Evolutionary conservation across 176 grass and related monocot genomes (phyloP), one percentile per base, ranked within the genome.

Genomic region (Hyparrhenia diplandra): DNA sequence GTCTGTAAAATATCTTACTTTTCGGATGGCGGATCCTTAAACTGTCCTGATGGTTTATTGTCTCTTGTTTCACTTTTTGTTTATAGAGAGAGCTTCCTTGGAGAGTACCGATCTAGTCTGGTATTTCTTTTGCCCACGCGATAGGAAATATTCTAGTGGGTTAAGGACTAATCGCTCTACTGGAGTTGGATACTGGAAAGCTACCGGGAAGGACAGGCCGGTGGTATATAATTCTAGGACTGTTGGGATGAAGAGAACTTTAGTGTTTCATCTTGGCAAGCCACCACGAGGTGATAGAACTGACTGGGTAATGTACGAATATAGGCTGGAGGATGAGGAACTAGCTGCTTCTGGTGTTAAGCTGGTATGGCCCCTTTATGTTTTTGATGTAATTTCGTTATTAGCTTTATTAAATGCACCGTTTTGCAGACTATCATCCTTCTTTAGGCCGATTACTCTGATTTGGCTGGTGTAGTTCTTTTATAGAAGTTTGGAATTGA

Each of bases 271-370:
- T 71, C 17, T 68, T 83, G 95, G 92, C 64, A 98, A 94, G 88
- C 75, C 88, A 69, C 92, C 88, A 63, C 77, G 73, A 71, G 95
- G 92, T 58, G 71, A 78, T 51, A 92, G 95, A 66, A 98, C 95
- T 74, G 81, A 98, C 61, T 94, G 95, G 95, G 87, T 94, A 54
- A 98, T 94, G 95, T 89, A 98, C 76, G 95, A 98, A 80, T 98
- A 92, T 78, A 90, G 92, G 60, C 80, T 98, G 54, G 86, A 89
- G 55, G 86, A 92, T 17, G 39, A 79, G 25, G 78, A 89, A 83
- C 23, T 94, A 73, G 74, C 76, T 75, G 73, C 81, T 58, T 80
- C 85, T 78, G 90, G 84, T 68, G 46, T 87, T 54, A 87, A 87
- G 80, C 78, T 75, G 86, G 95, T 94, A 87, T 76, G 47, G 8